Evolutionary conservation across 306 rosid genomes (phyloP).

Genomic region (Inga oerstediana): DNA sequence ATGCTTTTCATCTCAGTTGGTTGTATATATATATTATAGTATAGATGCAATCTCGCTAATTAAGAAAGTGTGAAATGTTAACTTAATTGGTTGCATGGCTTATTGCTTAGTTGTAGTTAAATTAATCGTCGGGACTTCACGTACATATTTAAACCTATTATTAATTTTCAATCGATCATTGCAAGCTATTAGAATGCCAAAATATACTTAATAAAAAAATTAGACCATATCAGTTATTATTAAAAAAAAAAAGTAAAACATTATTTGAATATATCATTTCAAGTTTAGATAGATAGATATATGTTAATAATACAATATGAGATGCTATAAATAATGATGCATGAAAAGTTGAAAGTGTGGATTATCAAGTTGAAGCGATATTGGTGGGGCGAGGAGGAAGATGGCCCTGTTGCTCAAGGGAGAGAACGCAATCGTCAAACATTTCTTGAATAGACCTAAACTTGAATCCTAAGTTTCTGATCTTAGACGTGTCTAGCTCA

Average conservation of each 20-base stretch:
- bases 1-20: neutral
- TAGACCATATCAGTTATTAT: too few species aligned
- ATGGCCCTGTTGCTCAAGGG: constrained; percentile 56
- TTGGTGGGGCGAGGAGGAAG: constrained; percentile 26
- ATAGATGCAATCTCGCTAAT: too few species aligned
- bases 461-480: neutral
- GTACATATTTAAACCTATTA: too few species aligned
- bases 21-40: neutral
- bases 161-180: too few species aligned
- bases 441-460: neutral
- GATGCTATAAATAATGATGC: neutral
- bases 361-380: neutral
- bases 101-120: too few species aligned
- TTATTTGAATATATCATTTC: neutral
- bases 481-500: neutral
- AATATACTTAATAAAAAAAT: too few species aligned
- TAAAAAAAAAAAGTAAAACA: neutral
- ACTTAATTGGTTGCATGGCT: neutral
- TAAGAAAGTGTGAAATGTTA: too few species aligned
- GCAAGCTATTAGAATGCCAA: too few species aligned
- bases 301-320: neutral
- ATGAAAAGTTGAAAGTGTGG: neutral
- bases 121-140: too few species aligned
- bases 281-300: neutral
- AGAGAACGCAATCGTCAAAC: constrained; percentile 82